These are phyloP conservation scores for Myriosclerotinia scirpicola DNA, from an alignment of 2,329 filamentous ascomycete species.

Conservation along the genomic window DNA sequence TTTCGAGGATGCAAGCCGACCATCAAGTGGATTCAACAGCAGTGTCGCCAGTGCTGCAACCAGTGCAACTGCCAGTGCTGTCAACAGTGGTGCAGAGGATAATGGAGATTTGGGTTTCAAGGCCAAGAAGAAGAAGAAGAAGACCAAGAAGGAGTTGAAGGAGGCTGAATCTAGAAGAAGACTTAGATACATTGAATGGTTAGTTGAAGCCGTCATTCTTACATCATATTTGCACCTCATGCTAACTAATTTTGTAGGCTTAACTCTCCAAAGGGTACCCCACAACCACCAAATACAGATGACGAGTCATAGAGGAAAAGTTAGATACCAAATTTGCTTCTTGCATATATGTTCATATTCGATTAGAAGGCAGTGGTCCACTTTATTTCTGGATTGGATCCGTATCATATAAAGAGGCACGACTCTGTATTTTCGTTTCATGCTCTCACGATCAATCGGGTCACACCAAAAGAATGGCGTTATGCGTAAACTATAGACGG, in stretches of 20 bases:
- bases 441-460: conserved; percentile 15
- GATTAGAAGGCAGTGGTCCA: conserved; percentile 7
- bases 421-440: background rate
- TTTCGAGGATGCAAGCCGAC: conserved; percentile 75
- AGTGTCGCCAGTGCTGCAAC: conserved; percentile 56
- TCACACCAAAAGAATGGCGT: conserved; percentile 11
- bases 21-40: conserved; percentile 60
- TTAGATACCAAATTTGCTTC: conserved; percentile 9
- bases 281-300: conserved; percentile 39
- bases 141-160: conserved; percentile 95
- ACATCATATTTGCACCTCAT: conserved; percentile 47
- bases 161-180: conserved; percentile 85
- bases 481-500: conserved; percentile 16
- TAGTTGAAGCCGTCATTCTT: conserved; percentile 48
- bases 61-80: conserved; percentile 60
- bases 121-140: conserved; percentile 94
- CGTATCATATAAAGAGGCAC: conserved; percentile 8
- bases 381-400: conserved; percentile 12
- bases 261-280: conserved; percentile 41
- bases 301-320: conserved; percentile 34
- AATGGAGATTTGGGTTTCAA: conserved; percentile 83
- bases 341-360: conserved; percentile 23
- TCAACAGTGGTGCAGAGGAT: conserved; percentile 83
- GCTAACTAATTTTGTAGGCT: conserved; percentile 33
- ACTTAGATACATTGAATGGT: conserved; percentile 80